These are phyloP conservation scores for Cordyceps cateniannulata DNA, from an alignment of 2,329 filamentous ascomycete genomes.

Conservation along the genomic window DNA sequence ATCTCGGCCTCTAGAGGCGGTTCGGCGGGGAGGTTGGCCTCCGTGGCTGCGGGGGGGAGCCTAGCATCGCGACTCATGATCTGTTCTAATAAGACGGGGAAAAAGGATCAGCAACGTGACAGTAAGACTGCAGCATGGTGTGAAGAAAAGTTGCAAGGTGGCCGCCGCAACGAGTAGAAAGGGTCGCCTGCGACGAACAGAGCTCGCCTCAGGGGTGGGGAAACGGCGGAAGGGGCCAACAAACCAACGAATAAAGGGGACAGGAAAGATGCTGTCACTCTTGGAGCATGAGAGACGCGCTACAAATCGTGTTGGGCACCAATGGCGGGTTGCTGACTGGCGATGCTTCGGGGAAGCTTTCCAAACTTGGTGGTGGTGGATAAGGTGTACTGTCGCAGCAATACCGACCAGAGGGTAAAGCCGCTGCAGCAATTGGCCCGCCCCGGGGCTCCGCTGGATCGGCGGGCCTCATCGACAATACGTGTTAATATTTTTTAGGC, in stretches of 20 bases:
- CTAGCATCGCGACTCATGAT: slow-evolving; percentile 29
- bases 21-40: slow-evolving; percentile 13
- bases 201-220: slow-evolving; percentile 1
- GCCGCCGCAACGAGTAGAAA: background rate
- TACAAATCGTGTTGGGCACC: slow-evolving; percentile 2
- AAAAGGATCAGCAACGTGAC: slow-evolving; percentile 15
- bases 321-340: slow-evolving; percentile 9
- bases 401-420: background rate
- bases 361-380: background rate
- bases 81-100: slow-evolving; percentile 8
- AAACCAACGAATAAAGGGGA: background rate
- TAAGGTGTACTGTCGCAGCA: background rate
- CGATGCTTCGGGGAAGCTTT: slow-evolving; percentile 4
- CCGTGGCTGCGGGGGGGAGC: slow-evolving; percentile 19
- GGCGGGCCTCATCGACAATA: slow-evolving; percentile 3
- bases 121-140: slow-evolving; percentile 1
- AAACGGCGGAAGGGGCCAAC: background rate
- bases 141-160: background rate
- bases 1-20: slow-evolving; percentile 1
- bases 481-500: slow-evolving; percentile 5
- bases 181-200: background rate
- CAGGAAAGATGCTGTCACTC: background rate
- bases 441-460: background rate
- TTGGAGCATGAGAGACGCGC: slow-evolving; percentile 2
- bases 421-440: slow-evolving; percentile 4